phyloP scores from a whole-genome alignment of 1,284 basidiomycete species.

The Fomitopsis betulina region DNA sequence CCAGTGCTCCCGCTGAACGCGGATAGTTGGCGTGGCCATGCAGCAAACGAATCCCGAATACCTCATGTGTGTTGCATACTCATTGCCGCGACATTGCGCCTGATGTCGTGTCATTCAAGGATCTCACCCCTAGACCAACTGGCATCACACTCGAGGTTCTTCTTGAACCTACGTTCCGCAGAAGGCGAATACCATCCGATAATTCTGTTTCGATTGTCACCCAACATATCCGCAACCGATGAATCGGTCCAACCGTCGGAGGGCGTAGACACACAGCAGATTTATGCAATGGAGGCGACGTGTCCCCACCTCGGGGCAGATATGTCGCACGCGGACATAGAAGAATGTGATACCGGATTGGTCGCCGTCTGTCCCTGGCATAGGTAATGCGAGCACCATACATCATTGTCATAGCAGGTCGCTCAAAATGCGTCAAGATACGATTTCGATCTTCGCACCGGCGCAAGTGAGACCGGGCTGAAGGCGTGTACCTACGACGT shows the following conservation, averaged over 20 bases:
- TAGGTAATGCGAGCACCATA: constrained; percentile 35
- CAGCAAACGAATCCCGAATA: background rate
- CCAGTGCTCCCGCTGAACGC: too few relatives aligned
- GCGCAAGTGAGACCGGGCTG: constrained; percentile 74
- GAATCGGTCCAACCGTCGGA: constrained; percentile 9
- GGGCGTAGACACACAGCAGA: constrained; percentile 33
- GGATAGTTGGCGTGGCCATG: background rate
- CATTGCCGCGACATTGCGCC: background rate
- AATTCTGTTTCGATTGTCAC: constrained; percentile 65
- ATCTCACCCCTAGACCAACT: constrained; percentile 20
- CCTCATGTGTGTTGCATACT: background rate
- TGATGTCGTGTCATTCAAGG: constrained; percentile 7
- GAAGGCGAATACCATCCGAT: constrained; percentile 65
- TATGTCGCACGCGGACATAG: constrained; percentile 76
- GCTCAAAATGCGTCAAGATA: constrained; percentile 42
- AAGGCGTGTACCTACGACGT: constrained; percentile 77
- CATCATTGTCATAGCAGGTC: background rate
- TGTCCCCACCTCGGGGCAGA: constrained; percentile 86
- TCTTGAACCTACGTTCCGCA: constrained; percentile 61
- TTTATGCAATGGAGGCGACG: constrained; percentile 83
- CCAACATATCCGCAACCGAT: constrained; percentile 12
- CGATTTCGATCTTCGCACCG: constrained; percentile 68
- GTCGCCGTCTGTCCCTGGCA: constrained; percentile 85
- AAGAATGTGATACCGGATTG: constrained; percentile 57
- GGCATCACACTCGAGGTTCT: constrained; percentile 63